These are phyloP conservation scores for Aspergillus tubingensis DNA, from an alignment of 2,329 filamentous ascomycete species.

Conservation along the genomic window DNA sequence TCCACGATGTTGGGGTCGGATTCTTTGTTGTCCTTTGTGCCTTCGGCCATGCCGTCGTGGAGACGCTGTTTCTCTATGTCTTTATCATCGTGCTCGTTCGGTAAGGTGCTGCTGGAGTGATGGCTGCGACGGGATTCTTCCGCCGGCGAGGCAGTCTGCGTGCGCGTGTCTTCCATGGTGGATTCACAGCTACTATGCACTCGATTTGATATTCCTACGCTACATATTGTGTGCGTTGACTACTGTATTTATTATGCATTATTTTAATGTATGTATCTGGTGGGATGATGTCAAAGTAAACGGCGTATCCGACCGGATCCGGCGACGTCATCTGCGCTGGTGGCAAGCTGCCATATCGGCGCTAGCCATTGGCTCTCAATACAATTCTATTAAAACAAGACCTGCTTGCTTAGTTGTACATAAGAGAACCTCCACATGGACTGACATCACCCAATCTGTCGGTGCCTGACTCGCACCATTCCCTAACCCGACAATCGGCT, in stretches of 20 bases:
- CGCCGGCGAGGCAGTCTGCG: not conserved
- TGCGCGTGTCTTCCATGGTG: not conserved
- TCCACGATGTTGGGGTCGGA: constrained; percentile 1
- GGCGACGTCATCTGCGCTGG: not conserved
- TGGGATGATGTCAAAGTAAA: not conserved
- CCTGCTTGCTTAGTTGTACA: no score
- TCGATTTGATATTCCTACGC: not conserved
- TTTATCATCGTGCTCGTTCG: not conserved
- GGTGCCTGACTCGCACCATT: not conserved
- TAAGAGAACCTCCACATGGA: not conserved
- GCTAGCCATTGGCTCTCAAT: not conserved
- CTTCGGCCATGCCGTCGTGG: not conserved
- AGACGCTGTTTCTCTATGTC: constrained; percentile 1
- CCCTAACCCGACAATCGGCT: not conserved
- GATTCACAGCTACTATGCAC: not conserved
- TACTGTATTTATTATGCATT: not conserved
- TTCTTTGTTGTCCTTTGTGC: not conserved
- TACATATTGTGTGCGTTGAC: not conserved
- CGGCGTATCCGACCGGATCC: not conserved
- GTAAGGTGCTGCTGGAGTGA: not conserved
- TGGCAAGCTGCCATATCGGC: not conserved
- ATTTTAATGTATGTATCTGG: not conserved
- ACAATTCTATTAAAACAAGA: no score
- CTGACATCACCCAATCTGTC: not conserved
- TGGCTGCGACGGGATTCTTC: not conserved